Conservation (phyloP, 768 basidiomycete genomes). For the Kwoniella botswanensis region DNA sequence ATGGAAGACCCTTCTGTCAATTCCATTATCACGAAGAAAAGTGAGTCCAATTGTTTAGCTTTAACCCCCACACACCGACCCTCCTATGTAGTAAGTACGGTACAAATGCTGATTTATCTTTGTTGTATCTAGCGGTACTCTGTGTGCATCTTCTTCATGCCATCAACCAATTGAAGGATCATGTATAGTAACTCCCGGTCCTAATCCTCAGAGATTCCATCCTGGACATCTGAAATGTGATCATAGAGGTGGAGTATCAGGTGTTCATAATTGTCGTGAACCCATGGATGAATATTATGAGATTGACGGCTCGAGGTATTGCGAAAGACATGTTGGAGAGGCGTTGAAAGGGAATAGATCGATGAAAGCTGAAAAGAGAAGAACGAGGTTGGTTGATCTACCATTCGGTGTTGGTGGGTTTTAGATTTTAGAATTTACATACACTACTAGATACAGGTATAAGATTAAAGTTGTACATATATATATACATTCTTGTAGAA, state of each 20-base stretch:
- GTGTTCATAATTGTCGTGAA: conserved; percentile 62
- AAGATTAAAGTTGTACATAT: too few species aligned
- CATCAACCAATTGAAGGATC: conserved; percentile 91
- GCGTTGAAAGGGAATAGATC: conserved; percentile 47
- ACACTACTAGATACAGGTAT: too few species aligned
- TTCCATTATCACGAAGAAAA: conserved; percentile 94
- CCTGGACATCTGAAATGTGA: conserved; percentile 88
- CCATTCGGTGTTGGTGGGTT: conserved; percentile 20
- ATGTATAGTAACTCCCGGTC: conserved; percentile 72
- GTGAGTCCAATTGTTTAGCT: conserved; percentile 40
- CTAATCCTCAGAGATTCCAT: conserved; percentile 79
- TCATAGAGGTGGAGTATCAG: conserved; percentile 58
- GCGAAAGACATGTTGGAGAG: conserved; percentile 75
- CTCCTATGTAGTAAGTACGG: background rate
- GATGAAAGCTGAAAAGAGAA: conserved; percentile 72
- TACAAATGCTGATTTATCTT: background rate
- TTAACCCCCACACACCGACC: background rate
- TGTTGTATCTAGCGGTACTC: conserved; percentile 63
- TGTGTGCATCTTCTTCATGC: conserved; percentile 78
- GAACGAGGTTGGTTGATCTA: conserved; percentile 81
- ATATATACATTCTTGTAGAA: too few species aligned
- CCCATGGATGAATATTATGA: conserved; percentile 81
- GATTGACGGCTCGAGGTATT: conserved; percentile 74
- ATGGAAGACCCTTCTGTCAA: conserved; percentile 86
- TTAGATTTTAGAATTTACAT: background rate